Evolutionary conservation across 2,329 filamentous ascomycete genomes (phyloP).

Genomic region (Chrysoporthe puriensis): DNA sequence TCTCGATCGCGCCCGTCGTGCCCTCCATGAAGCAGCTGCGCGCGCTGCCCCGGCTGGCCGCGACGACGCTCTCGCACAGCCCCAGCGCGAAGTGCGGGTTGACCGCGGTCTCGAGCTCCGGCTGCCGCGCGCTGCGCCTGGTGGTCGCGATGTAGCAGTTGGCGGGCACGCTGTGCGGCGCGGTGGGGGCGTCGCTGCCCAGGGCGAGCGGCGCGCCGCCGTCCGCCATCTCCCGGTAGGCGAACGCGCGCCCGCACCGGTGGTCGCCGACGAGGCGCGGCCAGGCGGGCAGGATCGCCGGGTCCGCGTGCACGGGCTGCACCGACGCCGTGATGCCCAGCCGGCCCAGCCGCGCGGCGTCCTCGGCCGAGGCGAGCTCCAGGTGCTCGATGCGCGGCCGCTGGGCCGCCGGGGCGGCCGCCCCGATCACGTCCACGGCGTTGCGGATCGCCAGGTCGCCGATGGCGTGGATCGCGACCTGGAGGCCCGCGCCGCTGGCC

Average conservation of each 20-base stretch:
- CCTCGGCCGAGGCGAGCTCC: conserved; percentile 58
- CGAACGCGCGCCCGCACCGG: conserved; percentile 62
- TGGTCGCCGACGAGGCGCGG: conserved; percentile 57
- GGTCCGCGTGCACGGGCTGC: conserved; percentile 62
- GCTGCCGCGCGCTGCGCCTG: conserved; percentile 56
- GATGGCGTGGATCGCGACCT: conserved; percentile 68
- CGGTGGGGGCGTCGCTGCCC: conserved; percentile 63
- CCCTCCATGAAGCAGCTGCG: conserved; percentile 62
- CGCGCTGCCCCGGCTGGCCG: conserved; percentile 58
- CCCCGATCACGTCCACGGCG: conserved; percentile 59
- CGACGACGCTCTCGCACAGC: conserved; percentile 56
- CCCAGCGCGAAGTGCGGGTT: conserved; percentile 59
- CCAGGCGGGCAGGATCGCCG: conserved; percentile 65
- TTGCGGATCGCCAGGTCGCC: conserved; percentile 62
- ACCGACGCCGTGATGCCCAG: conserved; percentile 64
- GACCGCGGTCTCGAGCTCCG: conserved; percentile 44
- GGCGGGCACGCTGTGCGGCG: conserved; percentile 55
- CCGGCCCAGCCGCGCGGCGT: conserved; percentile 58
- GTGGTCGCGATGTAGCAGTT: conserved; percentile 65
- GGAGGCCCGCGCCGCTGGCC: conserved; percentile 58
- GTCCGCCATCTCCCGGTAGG: conserved; percentile 61
- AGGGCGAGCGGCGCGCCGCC: conserved; percentile 58
- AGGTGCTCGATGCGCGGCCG: conserved; percentile 69
- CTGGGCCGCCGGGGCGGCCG: conserved; percentile 46
- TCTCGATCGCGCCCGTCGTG: conserved; percentile 55